Conservation (phyloP, 148 eudicot genomes). For the Cornus suecica region DNA sequence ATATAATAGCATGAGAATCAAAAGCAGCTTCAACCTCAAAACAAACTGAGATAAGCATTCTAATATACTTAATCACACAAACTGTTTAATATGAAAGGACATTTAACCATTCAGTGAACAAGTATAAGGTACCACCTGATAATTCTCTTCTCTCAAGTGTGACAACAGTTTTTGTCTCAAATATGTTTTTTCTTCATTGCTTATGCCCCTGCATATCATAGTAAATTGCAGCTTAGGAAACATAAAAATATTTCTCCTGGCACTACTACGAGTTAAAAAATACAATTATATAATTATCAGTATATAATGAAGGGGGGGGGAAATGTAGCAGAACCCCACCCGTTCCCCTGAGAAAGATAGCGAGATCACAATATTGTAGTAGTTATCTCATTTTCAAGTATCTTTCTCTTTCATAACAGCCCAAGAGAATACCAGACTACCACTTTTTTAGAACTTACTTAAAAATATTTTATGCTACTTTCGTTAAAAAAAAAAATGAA, state of each 20-base stretch:
- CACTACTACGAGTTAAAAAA: background rate
- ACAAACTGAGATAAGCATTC: background rate
- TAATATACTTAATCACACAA: too few relatives aligned
- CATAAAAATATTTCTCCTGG: background rate
- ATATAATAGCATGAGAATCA: background rate
- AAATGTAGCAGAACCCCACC: background rate
- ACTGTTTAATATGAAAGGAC: background rate
- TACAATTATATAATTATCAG: background rate
- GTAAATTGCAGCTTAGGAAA: conserved; percentile 5
- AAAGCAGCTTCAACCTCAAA: background rate
- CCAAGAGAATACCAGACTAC: background rate
- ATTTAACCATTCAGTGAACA: background rate
- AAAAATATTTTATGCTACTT: background rate
- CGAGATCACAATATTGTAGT: background rate
- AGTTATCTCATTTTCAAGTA: background rate
- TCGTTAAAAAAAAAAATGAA: background rate
- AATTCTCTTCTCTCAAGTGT: conserved; percentile 91
- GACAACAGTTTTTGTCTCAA: conserved; percentile 80
- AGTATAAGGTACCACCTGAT: conserved; percentile 50
- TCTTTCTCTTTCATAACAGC: background rate
- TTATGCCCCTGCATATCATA: conserved; percentile 66
- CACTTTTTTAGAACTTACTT: background rate
- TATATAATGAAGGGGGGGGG: background rate
- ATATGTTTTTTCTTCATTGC: conserved; percentile 76
- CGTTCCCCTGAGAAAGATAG: background rate